Percentiles rank a stretch among this genome's conserved stretches.
These are phyloP conservation scores for Suillus fuscotomentosus DNA, from an alignment of 768 basidiomycete genomes.

Conservation along the genomic window DNA sequence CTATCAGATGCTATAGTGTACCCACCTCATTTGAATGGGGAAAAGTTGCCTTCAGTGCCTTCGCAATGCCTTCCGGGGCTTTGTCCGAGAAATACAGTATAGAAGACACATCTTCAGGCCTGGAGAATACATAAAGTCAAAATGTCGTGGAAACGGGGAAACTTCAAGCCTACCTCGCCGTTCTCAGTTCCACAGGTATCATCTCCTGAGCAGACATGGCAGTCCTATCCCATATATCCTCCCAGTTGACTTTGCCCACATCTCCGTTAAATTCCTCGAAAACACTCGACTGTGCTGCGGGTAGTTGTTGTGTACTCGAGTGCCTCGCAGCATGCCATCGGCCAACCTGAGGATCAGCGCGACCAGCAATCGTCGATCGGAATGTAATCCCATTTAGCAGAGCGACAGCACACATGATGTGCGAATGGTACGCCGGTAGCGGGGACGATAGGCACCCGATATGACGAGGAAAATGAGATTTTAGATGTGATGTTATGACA, in stretches of 20 bases:
- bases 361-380: slow-evolving; percentile 62
- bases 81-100: slow-evolving; percentile 59
- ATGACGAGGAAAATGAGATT: slow-evolving; percentile 37
- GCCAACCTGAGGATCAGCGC: slow-evolving; percentile 61
- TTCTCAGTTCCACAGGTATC: slow-evolving; percentile 40
- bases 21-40: slow-evolving; percentile 49
- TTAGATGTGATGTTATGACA: slow-evolving; percentile 37
- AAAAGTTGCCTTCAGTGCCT: slow-evolving; percentile 39
- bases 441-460: slow-evolving; percentile 67
- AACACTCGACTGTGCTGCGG: slow-evolving; percentile 3
- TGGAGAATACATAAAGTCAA: slow-evolving; percentile 5
- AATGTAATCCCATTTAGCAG: slow-evolving; percentile 45
- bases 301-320: slow-evolving; percentile 10
- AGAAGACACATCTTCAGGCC: slow-evolving; percentile 20
- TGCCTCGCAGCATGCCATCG: slow-evolving; percentile 62
- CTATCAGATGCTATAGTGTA: slow-evolving; percentile 5
- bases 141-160: neutral
- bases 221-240: slow-evolving; percentile 45
- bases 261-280: slow-evolving; percentile 6
- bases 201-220: slow-evolving; percentile 6
- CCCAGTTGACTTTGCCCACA: slow-evolving; percentile 42
- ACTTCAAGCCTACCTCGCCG: slow-evolving; percentile 30
- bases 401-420: slow-evolving; percentile 54
- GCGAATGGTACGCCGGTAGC: slow-evolving; percentile 26
- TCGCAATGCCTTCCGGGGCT: slow-evolving; percentile 54